Base-by-base conservation (phyloP, 108 stramenopile genomes). In the Skeletonema potamos region DNA sequence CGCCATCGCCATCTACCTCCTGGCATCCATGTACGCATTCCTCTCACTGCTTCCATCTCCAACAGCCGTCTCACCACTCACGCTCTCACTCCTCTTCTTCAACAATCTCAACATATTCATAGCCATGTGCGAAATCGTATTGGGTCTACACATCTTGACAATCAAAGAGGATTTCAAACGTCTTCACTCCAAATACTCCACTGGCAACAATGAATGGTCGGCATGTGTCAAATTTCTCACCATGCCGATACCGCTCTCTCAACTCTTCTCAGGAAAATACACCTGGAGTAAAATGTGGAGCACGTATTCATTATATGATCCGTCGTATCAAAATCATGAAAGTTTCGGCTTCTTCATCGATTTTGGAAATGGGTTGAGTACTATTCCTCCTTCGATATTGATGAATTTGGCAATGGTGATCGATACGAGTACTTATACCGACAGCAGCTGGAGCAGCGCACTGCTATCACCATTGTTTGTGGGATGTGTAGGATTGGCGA, bases 271-370 rank as follows among this genome's bases (percentile, higher is more conserved):
- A 43, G 71, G 34, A 30, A 59, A 59, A 20, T 15, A 48, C 7
- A 59, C 27, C 4, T 59, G 58, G 58, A 36, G 34, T 33, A 59
- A 36, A 36, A 91, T 93, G 89, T 93, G 92, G 92, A 88, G 87
- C 4, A 93, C 92, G 13, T 90, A 93, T 56, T 64, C 86, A 22
- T 62, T 93, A 4, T 93, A 86, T 63, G 89, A 93, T 78, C 92
- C 92, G 13, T 87, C 86, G 11, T 93, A 93, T 77, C 87, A 88
- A 39, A 93, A 93, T 82, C 72, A 85, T 12, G 92, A 93, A 78
- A 82, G 85, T 11, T 93, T 90, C 72, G 92, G 92, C 51, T 93
- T 93, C 62, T 93, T 93, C 70, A 89, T 93, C 37, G 92, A 93
- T 72, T 82, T 91, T 66, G 92, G 92, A 27, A 93, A 93, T 71